Conservation (phyloP, 2,329 filamentous ascomycete species). For the Coniochaeta prunicola region DNA sequence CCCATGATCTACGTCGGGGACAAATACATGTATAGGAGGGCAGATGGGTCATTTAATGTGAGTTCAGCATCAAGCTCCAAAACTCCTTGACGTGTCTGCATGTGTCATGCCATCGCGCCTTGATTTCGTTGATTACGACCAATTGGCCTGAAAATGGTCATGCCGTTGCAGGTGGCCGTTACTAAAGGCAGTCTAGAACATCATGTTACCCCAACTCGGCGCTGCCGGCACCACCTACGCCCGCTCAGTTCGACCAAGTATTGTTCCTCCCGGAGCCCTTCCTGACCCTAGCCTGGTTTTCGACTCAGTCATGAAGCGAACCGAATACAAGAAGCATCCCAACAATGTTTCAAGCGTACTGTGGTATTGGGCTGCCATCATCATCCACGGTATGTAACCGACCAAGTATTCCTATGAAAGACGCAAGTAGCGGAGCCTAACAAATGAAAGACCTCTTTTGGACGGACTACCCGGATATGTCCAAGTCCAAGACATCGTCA, state of each 20-base stretch:
- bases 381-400: constrained; percentile 53
- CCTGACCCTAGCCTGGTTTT: constrained; percentile 61
- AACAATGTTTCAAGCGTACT: constrained; percentile 67
- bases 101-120: neutral
- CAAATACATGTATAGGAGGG: constrained; percentile 56
- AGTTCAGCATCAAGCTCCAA: constrained; percentile 10
- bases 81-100: neutral
- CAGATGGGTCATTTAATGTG: constrained; percentile 64
- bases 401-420: neutral
- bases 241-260: constrained; percentile 52
- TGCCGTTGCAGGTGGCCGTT: neutral
- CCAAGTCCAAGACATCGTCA: constrained; percentile 58
- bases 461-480: constrained; percentile 55
- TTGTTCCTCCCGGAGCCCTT: constrained; percentile 53
- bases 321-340: constrained; percentile 50
- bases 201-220: constrained; percentile 56
- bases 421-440: neutral
- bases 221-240: constrained; percentile 62
- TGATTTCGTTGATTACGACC: too few relatives aligned
- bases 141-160: too few relatives aligned
- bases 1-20: constrained; percentile 58
- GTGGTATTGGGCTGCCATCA: constrained; percentile 67
- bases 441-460: constrained; percentile 54
- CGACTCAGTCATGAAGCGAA: constrained; percentile 52
- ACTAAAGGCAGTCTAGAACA: constrained; percentile 41